Evolutionary conservation across 768 basidiomycete genomes (phyloP).

Genomic region (Suillus cothurnatus): DNA sequence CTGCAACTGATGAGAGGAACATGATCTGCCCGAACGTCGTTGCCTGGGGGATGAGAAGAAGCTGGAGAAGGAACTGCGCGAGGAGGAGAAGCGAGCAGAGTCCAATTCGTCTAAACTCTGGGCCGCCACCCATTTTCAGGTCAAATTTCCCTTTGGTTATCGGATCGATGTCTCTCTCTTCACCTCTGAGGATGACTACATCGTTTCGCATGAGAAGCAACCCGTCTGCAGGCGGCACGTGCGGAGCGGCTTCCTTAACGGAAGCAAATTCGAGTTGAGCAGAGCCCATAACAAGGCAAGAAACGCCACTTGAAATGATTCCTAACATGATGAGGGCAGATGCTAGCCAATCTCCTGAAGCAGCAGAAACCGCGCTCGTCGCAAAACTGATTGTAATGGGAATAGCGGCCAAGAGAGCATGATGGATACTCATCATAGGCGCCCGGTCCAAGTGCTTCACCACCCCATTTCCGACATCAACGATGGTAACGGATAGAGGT

Average conservation of each 20-base stretch:
- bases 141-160: slow-evolving; percentile 36
- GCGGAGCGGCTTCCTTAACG: slow-evolving; percentile 22
- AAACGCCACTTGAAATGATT: slow-evolving; percentile 33
- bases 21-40: slow-evolving; percentile 37
- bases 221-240: slow-evolving; percentile 34
- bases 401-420: slow-evolving; percentile 24
- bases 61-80: slow-evolving; percentile 35
- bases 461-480: slow-evolving; percentile 14
- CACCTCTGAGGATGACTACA: slow-evolving; percentile 33
- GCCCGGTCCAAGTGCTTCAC: slow-evolving; percentile 11
- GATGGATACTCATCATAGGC: slow-evolving; percentile 7
- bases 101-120: slow-evolving; percentile 26
- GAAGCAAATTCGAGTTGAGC: slow-evolving; percentile 26
- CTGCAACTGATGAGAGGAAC: slow-evolving; percentile 33
- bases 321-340: slow-evolving; percentile 37
- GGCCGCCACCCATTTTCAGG: slow-evolving; percentile 19
- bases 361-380: slow-evolving; percentile 26
- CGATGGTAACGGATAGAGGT: slow-evolving; percentile 20
- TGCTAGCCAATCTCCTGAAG: slow-evolving; percentile 32
- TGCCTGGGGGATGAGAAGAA: slow-evolving; percentile 38
- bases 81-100: slow-evolving; percentile 34
- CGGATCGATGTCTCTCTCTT: slow-evolving; percentile 32
- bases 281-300: slow-evolving; percentile 34
- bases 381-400: slow-evolving; percentile 27
- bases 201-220: slow-evolving; percentile 25